These are phyloP conservation scores for Echinosophora koreensis DNA, from an alignment of 306 rosid species.

Conservation along the genomic window DNA sequence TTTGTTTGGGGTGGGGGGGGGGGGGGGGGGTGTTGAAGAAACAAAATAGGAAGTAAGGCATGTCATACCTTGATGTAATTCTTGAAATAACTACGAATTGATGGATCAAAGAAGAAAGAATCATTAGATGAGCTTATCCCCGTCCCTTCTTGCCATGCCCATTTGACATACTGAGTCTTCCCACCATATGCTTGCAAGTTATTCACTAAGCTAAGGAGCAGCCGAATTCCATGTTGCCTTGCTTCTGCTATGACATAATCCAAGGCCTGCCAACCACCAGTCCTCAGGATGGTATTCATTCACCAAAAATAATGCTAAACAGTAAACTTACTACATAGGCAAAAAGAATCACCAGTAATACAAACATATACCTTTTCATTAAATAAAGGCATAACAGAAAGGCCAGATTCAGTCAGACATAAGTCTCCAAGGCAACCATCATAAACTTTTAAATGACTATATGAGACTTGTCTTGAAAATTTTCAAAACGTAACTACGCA, in stretches of 20 bases:
- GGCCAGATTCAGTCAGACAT: conserved; percentile 14
- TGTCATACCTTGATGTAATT: conserved; percentile 76
- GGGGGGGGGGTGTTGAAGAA: too few relatives aligned
- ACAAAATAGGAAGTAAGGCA: background rate
- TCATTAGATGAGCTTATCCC: conserved; percentile 92
- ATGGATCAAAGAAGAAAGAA: conserved; percentile 97
- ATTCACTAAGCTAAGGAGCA: conserved; percentile 92
- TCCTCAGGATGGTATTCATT: conserved; percentile 28
- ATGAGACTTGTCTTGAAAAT: background rate
- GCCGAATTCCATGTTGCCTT: conserved; percentile 73
- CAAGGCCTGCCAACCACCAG: conserved; percentile 75
- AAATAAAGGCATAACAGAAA: conserved; percentile 19
- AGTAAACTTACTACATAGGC: conserved; percentile 12
- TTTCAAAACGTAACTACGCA: conserved; percentile 1
- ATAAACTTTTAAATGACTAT: background rate
- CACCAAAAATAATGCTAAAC: conserved; percentile 34
- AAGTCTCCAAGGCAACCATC: conserved; percentile 21
- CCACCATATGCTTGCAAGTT: conserved; percentile 96
- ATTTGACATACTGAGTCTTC: conserved; percentile 93
- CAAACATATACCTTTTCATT: conserved; percentile 12
- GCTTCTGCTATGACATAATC: conserved; percentile 96
- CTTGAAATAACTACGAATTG: conserved; percentile 85
- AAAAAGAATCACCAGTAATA: conserved; percentile 9
- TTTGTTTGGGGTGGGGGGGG: too few relatives aligned
- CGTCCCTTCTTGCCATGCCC: conserved; percentile 99